Evolutionary conservation across 73 alveolate species (phyloP).

Genomic region (Uronychia setigera): DNA sequence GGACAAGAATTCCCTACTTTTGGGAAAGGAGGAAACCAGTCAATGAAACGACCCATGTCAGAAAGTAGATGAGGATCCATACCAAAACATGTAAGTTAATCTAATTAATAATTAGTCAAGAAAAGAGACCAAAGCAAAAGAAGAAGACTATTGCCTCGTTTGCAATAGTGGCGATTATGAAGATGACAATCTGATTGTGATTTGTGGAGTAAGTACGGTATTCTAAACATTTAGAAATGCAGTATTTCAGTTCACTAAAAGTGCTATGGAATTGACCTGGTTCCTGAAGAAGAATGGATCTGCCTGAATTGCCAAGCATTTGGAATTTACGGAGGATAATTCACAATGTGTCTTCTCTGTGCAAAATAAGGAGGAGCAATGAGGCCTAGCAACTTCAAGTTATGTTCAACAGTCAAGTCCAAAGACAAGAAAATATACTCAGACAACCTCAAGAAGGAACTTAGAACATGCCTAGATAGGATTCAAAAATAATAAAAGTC

Average conservation of each 20-base stretch:
- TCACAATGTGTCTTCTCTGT: conserved; percentile 48
- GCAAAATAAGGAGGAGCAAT: conserved; percentile 63
- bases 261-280: conserved; percentile 45
- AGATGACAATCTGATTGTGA: conserved; percentile 58
- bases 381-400: not conserved
- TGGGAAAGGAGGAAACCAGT: too few species aligned
- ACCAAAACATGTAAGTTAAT: too few species aligned
- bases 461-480: not conserved
- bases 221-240: conserved; percentile 20
- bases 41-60: too few species aligned
- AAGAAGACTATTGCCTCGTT: conserved; percentile 51
- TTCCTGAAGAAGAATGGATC: conserved; percentile 60
- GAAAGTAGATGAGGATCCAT: too few species aligned
- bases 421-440: not conserved
- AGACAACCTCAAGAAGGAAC: not conserved
- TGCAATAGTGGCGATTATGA: conserved; percentile 62
- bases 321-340: conserved; percentile 39
- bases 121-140: conserved; percentile 20
- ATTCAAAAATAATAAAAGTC: too few species aligned
- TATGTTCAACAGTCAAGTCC: not conserved
- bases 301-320: conserved; percentile 48
- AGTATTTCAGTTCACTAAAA: conserved; percentile 56
- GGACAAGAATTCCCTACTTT: too few species aligned
- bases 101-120: not conserved
- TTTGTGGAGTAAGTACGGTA: conserved; percentile 35